These are phyloP conservation scores for Tubosaeta sp. DNA, from an alignment of 768 basidiomycete genomes.

Conservation along the genomic window DNA sequence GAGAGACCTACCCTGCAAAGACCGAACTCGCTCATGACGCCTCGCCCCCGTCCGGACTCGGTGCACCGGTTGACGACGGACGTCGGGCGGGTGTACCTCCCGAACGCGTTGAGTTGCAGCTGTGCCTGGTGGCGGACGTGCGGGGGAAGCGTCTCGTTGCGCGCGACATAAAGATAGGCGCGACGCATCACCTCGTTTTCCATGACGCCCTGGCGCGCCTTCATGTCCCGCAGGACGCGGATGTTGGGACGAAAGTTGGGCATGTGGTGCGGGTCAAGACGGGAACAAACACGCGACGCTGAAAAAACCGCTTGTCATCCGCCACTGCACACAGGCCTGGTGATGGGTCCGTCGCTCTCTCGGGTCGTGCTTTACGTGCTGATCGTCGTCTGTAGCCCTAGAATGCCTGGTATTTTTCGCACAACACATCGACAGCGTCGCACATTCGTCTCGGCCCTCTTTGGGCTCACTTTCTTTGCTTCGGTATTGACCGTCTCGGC, in stretches of 20 bases:
- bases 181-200: constrained; percentile 79
- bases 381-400: constrained; percentile 48
- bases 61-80: constrained; percentile 87
- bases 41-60: constrained; percentile 82
- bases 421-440: constrained; percentile 57
- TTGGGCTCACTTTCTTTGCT: constrained; percentile 75
- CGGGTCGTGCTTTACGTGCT: constrained; percentile 18
- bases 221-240: constrained; percentile 71
- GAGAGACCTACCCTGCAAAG: constrained; percentile 61
- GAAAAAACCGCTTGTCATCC: not conserved
- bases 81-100: constrained; percentile 76
- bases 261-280: constrained; percentile 7
- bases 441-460: constrained; percentile 72
- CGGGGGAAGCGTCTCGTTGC: constrained; percentile 85
- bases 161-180: constrained; percentile 90
- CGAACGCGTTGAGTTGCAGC: constrained; percentile 86
- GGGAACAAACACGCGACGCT: not conserved
- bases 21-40: constrained; percentile 86
- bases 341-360: constrained; percentile 20
- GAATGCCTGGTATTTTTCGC: constrained; percentile 60
- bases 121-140: constrained; percentile 93
- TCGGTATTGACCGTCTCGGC: constrained; percentile 77
- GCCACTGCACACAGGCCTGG: no score
- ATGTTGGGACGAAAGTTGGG: constrained; percentile 36
- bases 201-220: constrained; percentile 66